Evolutionary conservation across 352 stramenopile genomes (phyloP).

Genomic region (Thalassiosira allenii): DNA sequence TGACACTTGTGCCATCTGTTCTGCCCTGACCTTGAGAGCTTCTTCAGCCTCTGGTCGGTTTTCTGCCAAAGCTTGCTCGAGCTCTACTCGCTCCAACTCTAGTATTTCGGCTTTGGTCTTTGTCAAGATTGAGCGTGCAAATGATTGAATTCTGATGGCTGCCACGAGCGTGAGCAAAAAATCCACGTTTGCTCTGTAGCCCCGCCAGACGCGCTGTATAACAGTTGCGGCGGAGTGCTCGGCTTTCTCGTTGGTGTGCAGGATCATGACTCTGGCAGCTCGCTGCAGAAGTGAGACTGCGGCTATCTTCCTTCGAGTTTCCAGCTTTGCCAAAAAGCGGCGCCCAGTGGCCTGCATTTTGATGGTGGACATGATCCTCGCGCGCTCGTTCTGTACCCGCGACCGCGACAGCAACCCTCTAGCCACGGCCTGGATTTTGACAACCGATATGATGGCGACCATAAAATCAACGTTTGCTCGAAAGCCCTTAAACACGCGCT

Average conservation of each 20-base stretch:
- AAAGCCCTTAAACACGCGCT: constrained; percentile 75
- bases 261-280: constrained; percentile 48
- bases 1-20: no score
- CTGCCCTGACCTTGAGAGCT: no score
- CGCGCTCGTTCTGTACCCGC: no score
- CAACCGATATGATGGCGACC: constrained; percentile 36
- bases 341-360: no score
- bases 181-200: constrained; percentile 65
- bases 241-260: not conserved
- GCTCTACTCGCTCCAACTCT: no score
- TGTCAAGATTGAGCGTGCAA: constrained; percentile 22
- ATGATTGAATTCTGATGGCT: constrained; percentile 21
- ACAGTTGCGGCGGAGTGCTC: constrained; percentile 48
- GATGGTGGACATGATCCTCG: no score
- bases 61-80: no score
- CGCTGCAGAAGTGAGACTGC: constrained; percentile 24
- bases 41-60: no score
- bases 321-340: constrained; percentile 6
- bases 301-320: not conserved
- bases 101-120: constrained; percentile 9
- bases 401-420: constrained; percentile 27
- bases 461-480: constrained; percentile 55
- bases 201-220: constrained; percentile 78
- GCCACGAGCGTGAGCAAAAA: constrained; percentile 58
- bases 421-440: constrained; percentile 66